Evolutionary conservation across 192 early-diverging fungal genomes (phyloP), one percentile per base, ranked within the genome.

Genomic region (Backusella westeae): DNA sequence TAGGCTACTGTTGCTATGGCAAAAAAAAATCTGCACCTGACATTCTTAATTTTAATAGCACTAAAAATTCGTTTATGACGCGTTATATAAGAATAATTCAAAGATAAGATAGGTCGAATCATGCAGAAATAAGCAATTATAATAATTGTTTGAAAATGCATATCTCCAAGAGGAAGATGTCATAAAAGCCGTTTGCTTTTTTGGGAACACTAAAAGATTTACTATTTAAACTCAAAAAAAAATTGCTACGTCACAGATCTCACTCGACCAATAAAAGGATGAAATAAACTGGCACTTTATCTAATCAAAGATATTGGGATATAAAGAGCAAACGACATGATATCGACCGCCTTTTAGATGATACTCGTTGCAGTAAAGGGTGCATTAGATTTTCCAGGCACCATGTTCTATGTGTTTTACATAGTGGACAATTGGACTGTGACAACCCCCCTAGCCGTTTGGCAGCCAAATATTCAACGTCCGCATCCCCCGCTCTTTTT

Each of bases 371-470:
- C 26, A 26, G 53, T 59, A 23, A 26, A 26, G 4, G 17, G 53
- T 29, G 21, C 29, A 21, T 59, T 23, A 26, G 2, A 21, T 49
- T 23, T 59, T 7, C 23, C 23, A 59, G 53, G 23, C 21, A 23
- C 10, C 15, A 59, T 26, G 46, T 4, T n/a, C 17, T 23, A 12
- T 12, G 26, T 8, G 53, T 59, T 59, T 59, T 59, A 59, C 21
- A 17, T 26, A 1, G 9, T 26, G 7, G 52, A 29, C 3, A 23
- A 59, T 12, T 23, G 26, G 23, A 12, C 53, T 59, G 53, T 23
- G 53, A 59, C 71, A 34, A 34, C 53, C 59, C 73, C 75, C 67
- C 68, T 42, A 49, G 68, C 23, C 34, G 46, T 70, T 71, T 63
- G 75, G 67, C 52, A 38, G 39, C 34, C 29, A 38, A 66, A 63